Evolutionary conservation across 2,329 filamentous ascomycete species (phyloP), one percentile per base, ranked within the genome.

Genomic region (Byssochlamys sp.): DNA sequence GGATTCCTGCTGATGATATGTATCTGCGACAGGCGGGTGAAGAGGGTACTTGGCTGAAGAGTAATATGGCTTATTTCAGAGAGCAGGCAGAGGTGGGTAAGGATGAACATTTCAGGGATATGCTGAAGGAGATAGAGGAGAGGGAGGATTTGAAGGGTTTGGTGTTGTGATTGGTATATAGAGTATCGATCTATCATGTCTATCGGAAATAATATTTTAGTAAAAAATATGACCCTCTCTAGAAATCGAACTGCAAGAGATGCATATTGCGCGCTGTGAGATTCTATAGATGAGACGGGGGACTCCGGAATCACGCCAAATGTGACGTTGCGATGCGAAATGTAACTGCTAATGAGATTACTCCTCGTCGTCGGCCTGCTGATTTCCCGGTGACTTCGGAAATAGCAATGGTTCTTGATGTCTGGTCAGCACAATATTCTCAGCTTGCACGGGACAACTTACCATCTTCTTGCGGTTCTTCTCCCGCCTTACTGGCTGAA

Each of bases 21-120:
- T 4, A 31, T 31, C 11, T 31, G n/a, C 7, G 5, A 19, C 7
- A 64, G 62, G 59, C 62, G 31, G 63, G 62, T 29, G 56, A 57
- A 9, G 63, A 65, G 55, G 59, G 35, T 1, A 56, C 14, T 25
- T 65, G 61, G 61, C 51, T 65, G 33, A 59, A 61, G 35, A 56
- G 60, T 24, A 56, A 61, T 27, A 61, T 62, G 56, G 52, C 61
- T 3, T 61, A 61, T 35, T 63, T 65, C 57, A 58, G 59, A 49
- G 26, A 56, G n/a, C 59, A 53, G 27, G 59, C 57, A 24, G 54
- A 58, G n/a, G 31, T 58, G 14, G 54, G 55, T 33, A 25, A 52
- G 52, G 57, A 60, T 27, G 54, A 59, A 48, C 29, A 54, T 39
- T 50, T 58, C 28, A 55, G 45, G 33, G 51, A 51, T 53, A 60